Percentiles rank a stretch among this genome's conserved stretches.
Conservation (phyloP, 2,329 filamentous ascomycete species). For the Triangularia verruculosa region DNA sequence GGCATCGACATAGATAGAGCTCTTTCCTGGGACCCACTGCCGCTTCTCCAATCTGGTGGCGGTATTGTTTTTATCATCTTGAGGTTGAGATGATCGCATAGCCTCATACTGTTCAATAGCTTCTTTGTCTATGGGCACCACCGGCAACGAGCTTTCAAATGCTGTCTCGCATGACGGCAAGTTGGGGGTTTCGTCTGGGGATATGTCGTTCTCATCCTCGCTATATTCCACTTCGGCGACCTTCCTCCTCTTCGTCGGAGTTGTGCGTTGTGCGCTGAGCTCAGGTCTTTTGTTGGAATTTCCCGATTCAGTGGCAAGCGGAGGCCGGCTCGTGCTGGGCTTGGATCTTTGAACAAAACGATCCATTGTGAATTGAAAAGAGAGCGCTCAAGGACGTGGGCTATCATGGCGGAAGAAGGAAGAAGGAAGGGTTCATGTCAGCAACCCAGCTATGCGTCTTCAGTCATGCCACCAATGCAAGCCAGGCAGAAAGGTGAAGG, state of each 20-base stretch:
- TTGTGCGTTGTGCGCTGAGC: constrained; percentile 13
- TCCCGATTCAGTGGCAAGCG: constrained; percentile 21
- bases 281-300: constrained; percentile 17
- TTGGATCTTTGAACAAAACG: constrained; percentile 28
- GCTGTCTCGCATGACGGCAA: constrained; percentile 47
- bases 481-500: constrained; percentile 10
- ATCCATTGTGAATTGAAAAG: constrained; percentile 26
- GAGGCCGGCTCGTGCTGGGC: constrained; percentile 16
- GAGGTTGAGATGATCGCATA: constrained; percentile 55
- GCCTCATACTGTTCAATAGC: constrained; percentile 79
- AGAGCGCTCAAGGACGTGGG: background rate
- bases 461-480: background rate
- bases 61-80: constrained; percentile 42
- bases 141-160: constrained; percentile 68
- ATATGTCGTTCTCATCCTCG: too few relatives aligned
- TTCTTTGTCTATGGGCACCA: constrained; percentile 62
- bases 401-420: background rate
- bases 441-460: background rate
- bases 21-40: constrained; percentile 72
- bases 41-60: constrained; percentile 48
- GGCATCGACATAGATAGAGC: constrained; percentile 93
- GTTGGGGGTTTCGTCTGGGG: too few relatives aligned
- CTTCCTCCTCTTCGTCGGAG: constrained; percentile 29
- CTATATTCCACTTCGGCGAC: constrained; percentile 26
- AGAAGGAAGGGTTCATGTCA: background rate